Percentiles rank a stretch among this genome's conserved stretches.
Evolutionary conservation across 2,329 filamentous ascomycete genomes (phyloP).

Genomic region (Fusarium coicis): DNA sequence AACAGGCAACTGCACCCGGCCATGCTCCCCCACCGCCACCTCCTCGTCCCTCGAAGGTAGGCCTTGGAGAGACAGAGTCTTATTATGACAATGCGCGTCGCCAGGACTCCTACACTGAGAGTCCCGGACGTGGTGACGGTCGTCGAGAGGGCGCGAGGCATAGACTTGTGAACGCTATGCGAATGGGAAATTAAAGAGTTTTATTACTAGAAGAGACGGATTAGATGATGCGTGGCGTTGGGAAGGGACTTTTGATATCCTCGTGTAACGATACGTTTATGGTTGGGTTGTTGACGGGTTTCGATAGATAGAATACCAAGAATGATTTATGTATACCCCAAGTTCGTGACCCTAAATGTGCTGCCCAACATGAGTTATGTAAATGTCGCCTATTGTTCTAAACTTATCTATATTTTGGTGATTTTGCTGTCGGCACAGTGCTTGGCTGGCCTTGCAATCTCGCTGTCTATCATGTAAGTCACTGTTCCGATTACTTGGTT

Average conservation of each 20-base stretch:
- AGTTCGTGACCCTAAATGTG: too few species aligned
- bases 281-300: conserved; percentile 4
- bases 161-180: conserved; percentile 49
- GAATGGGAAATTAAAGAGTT: conserved; percentile 40
- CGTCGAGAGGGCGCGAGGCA: conserved; percentile 48
- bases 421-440: not conserved
- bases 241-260: conserved; percentile 31
- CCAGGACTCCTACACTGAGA: conserved; percentile 37
- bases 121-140: conserved; percentile 35
- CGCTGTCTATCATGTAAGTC: not conserved
- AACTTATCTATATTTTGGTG: too few species aligned
- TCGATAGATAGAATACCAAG: conserved; percentile 25
- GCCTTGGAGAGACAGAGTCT: conserved; percentile 48
- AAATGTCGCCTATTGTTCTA: too few species aligned
- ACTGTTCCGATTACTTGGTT: not conserved
- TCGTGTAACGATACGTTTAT: conserved; percentile 30
- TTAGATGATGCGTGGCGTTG: conserved; percentile 26
- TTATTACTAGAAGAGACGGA: conserved; percentile 4
- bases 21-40: conserved; percentile 50
- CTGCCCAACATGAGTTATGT: not conserved
- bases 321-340: not conserved
- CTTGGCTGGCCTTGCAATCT: not conserved
- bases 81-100: conserved; percentile 46
- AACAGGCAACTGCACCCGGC: conserved; percentile 30
- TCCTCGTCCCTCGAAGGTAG: conserved; percentile 52